Base-by-base conservation (phyloP, 345 rosid species). In the Camelina laxa region DNA sequence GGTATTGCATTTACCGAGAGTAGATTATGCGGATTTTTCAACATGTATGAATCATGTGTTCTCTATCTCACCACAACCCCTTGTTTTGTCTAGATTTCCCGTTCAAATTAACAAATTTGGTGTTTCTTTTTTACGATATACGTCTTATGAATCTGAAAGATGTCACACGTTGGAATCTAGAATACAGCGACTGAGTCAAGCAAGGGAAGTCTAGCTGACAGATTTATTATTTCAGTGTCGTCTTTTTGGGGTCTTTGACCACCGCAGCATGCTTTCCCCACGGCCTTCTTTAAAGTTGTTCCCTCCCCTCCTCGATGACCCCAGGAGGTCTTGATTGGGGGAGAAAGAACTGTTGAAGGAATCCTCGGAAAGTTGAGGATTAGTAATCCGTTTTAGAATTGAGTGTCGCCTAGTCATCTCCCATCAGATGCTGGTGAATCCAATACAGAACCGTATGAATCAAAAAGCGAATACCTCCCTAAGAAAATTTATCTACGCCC, bases 1-100 rank as follows among this genome's bases (percentile, higher is more conserved):
- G 44, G 42, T 12, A 62, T 48, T 53, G 30, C 64, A 42, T 64
- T 15, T 64, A 38, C 19, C 12, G 36, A 20, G 39, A 44, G 49
- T 27, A 65, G 58, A 55, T 21, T 8, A 3, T 36, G 36, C 36
- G 16, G 45, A 20, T 3, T 9, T 57, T 39, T 4, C 38, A 63
- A n/a, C 35, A 24, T 44, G 11, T 45, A 45, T 24, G 30, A 64
- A 64, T 30, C 41, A 24, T 45, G n/a, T 21, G 14, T 22, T 45
- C 31, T 44, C 68, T 27, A 27, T 44, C 68, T 44, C 27, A n/a
- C 41, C 36, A 16, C 7, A n/a, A 27, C 9, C 5, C 9, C 4
- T 64, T 31, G 42, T 30, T 47, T 4, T 38, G 56, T 30, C 67
- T 47, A 14, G 39, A 5, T 45, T 45, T 60, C 65, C 30, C 16